A percentile compares a stretch with the other conserved stretches of the same genome.
These are phyloP conservation scores for Podospora didyma DNA, from an alignment of 495 filamentous ascomycete species.

Conservation along the genomic window DNA sequence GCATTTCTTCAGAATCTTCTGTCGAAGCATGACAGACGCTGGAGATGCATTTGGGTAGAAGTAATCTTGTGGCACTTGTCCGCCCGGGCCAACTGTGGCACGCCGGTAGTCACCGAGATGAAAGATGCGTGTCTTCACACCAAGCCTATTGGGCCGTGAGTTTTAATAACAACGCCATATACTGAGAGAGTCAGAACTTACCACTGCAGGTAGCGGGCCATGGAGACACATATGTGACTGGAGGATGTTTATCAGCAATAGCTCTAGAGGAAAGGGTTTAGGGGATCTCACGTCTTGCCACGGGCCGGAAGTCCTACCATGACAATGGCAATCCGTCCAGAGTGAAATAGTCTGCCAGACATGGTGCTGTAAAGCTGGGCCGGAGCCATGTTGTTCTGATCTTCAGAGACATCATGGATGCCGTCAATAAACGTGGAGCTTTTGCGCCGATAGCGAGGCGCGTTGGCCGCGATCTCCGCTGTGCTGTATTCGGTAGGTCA, in stretches of 20 bases:
- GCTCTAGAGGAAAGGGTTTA: neutral
- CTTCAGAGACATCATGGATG: conserved; percentile 88
- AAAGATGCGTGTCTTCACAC: conserved; percentile 96
- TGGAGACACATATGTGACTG: conserved; percentile 90
- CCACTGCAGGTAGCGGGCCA: conserved; percentile 94
- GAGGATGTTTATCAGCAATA: conserved; percentile 20
- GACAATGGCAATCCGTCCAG: conserved; percentile 92
- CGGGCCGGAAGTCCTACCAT: conserved; percentile 94
- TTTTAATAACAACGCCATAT: neutral
- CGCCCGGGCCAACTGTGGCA: conserved; percentile 78
- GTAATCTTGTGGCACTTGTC: conserved; percentile 93
- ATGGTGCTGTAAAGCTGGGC: conserved; percentile 98
- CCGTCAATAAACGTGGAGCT: conserved; percentile 96
- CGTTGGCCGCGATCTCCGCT: conserved; percentile 82
- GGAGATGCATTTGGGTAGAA: conserved; percentile 94
- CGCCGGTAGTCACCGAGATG: conserved; percentile 96
- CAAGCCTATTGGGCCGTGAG: conserved; percentile 59
- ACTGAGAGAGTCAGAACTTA: conserved; percentile 35
- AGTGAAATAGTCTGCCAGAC: conserved; percentile 94
- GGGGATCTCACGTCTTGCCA: conserved; percentile 93
- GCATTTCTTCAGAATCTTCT: conserved; percentile 97
- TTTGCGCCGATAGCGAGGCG: conserved; percentile 74
- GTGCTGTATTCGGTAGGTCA: conserved; percentile 47
- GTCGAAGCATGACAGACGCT: conserved; percentile 78
- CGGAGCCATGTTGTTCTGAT: conserved; percentile 74